phyloP scores from a whole-genome alignment of 164 flowering plant genomes.

The Macadamia integrifolia region DNA sequence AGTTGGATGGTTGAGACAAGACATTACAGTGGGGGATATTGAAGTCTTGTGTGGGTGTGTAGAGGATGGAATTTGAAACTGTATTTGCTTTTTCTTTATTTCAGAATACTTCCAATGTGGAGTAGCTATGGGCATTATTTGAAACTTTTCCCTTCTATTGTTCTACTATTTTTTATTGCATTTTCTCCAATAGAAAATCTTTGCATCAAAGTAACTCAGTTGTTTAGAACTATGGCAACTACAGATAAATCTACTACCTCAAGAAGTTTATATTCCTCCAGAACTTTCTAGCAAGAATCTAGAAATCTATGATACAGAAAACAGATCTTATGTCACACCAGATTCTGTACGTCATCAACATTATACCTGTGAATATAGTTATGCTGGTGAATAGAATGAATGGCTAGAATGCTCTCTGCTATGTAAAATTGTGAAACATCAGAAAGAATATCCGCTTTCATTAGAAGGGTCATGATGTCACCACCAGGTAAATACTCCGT shows the following conservation, averaged over 20 bases:
- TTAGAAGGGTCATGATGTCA: conserved; percentile 82
- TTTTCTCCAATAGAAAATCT: not conserved
- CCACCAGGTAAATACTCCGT: conserved; percentile 99
- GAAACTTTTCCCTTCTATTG: not conserved
- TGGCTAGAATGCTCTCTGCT: conserved; percentile 85
- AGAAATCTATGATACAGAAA: not conserved
- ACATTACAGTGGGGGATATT: too few relatives aligned
- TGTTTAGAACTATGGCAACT: too few relatives aligned
- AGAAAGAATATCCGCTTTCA: conserved; percentile 80
- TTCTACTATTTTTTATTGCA: not conserved
- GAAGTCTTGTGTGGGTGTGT: too few relatives aligned
- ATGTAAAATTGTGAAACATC: conserved; percentile 86
- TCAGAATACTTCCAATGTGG: too few relatives aligned
- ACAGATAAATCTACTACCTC: too few relatives aligned
- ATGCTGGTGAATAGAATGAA: conserved; percentile 81
- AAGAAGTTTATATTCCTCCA: too few relatives aligned
- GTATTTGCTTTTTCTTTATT: too few relatives aligned
- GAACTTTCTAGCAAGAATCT: not conserved
- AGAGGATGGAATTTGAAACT: too few relatives aligned
- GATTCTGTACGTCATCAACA: not conserved
- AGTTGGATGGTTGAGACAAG: too few relatives aligned
- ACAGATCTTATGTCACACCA: not conserved
- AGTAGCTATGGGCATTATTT: not conserved
- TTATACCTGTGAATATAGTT: conserved; percentile 78
- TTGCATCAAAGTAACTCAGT: not conserved